Base-by-base conservation (phyloP, 306 rosid species). In the Betula pendula region DNA sequence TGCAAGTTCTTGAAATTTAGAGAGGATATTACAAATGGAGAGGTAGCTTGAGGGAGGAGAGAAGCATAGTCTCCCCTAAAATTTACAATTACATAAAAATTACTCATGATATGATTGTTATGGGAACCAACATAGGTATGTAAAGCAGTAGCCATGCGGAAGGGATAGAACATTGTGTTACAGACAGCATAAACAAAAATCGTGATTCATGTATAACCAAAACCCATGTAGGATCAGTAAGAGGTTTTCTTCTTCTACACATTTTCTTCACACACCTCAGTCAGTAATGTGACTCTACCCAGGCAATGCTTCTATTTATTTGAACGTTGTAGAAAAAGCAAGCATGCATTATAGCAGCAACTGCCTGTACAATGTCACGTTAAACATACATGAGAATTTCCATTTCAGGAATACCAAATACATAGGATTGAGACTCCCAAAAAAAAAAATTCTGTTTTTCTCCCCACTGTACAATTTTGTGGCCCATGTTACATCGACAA, bases 401-500 rank as follows among this genome's bases (percentile, higher is more conserved):
- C 48, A 75, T 85, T 78, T 71, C 79, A 80, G 65, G 58, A 79
- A 77, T 45, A 78, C 59, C 70, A 51, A 66, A 68, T 81, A 80
- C 82, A 82, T 59, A 25, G 68, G 67, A 77, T 73, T 29, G 68
- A 47, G 20, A 45, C 15, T 13, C 70, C 56, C 45, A 81, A 83
- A 53, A 72, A 70, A 79, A 76, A 71, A 58, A 75, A 51, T 71
- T 70, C 40, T 49, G 51, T 27, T 2, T 50, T 43, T 42, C 25
- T 75, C 68, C 75, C 83, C 83, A 17, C 83, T 79, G 5, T 92
- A 92, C 96, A 90, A 82, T 59, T 85, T 55, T 78, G 82, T 49
- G 73, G 62, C 89, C 84, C 83, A 75, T 43, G 71, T 73, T 58
- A 81, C 72, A 84, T 76, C 60, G 58, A 77, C 87, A 69, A 65